phyloP scores from a whole-genome alignment of 441 rosid species.

The Melastoma candidum region DNA sequence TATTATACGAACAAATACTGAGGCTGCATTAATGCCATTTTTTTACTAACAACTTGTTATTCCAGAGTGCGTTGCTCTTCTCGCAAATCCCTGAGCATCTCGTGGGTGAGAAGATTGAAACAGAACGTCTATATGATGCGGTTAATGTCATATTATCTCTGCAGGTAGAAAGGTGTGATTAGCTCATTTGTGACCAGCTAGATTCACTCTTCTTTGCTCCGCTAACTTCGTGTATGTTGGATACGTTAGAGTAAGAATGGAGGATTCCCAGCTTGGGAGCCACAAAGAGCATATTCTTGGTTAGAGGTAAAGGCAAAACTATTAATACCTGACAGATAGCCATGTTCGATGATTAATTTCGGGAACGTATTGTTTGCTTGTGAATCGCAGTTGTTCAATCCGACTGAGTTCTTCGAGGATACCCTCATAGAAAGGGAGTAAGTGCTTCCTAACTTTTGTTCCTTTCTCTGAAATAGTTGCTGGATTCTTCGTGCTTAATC shows the following conservation, averaged over 20 bases:
- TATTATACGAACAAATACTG: no score
- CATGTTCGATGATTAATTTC: no score
- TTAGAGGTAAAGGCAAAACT: conserved; percentile 29
- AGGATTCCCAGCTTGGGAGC: conserved; percentile 58
- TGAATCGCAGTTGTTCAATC: conserved; percentile 24
- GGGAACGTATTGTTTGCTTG: no score
- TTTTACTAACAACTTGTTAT: no score
- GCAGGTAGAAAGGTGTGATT: conserved; percentile 13
- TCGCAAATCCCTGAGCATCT: conserved; percentile 26
- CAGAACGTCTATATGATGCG: conserved; percentile 23
- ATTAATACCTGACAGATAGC: no score
- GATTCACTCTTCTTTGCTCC: no score
- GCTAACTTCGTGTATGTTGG: no score
- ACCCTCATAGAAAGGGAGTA: conserved; percentile 39
- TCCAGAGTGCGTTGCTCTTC: conserved; percentile 22
- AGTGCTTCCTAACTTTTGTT: no score
- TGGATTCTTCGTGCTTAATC: no score
- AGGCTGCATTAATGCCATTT: no score
- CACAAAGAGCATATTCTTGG: conserved; percentile 44
- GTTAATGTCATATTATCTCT: conserved; percentile 33
- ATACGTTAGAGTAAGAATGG: conserved; percentile 26
- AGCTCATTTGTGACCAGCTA: no score
- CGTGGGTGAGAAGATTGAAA: conserved; percentile 27
- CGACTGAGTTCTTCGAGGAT: conserved; percentile 32
- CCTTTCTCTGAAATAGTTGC: no score